Base-by-base conservation (phyloP, 345 rosid genomes). In the Citrus mangshanensis region DNA sequence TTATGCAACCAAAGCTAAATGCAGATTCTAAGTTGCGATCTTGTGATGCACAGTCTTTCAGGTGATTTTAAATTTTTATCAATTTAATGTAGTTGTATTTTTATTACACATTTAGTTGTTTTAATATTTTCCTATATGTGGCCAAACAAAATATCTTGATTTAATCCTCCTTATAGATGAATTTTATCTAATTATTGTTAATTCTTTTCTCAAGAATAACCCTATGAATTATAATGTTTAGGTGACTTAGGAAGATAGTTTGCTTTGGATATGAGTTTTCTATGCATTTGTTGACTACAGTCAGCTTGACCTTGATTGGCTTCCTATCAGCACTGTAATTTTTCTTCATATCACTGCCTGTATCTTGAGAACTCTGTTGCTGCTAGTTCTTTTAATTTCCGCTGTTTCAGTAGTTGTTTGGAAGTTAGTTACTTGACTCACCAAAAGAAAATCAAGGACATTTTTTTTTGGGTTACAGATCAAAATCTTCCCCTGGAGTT, bases 1-100 rank as follows among this genome's bases (percentile, higher is more conserved):
- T 86, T 63, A 85, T 87, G 87, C 94, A 78, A 79, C 85, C 83
- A 1, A 94, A 96, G 83, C 84, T 84, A 69, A 82, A 78, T 78
- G 64, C 87, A 63, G 98, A 91, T 78, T 85, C 94, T 68, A 93
- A 91, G 93, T 75, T 87, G 81, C 89, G 89, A 49, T 84, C 93
- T 75, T 87, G 89, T 82, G 97, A 94, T 87, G 82, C 87, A 72
- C 94, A 87, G 78, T 75, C 81, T 76, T 92, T 87, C 90, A 93
- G 99, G 99, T 94, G 85, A 73, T 76, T 73, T 77, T 55, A 30
- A 78, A 16, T 38, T 58, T 68, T 24, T 24, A 69, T 22, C 24
- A 22, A 76, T 13, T 21, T 76, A 24, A 58, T 54, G 7, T 18
- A 54, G 7, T 54, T 54, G 22, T 54, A 54, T 18, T n/a, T n/a